Evolutionary conservation across 2,329 filamentous ascomycete genomes (phyloP).

Genomic region (Colletotrichum melonis): DNA sequence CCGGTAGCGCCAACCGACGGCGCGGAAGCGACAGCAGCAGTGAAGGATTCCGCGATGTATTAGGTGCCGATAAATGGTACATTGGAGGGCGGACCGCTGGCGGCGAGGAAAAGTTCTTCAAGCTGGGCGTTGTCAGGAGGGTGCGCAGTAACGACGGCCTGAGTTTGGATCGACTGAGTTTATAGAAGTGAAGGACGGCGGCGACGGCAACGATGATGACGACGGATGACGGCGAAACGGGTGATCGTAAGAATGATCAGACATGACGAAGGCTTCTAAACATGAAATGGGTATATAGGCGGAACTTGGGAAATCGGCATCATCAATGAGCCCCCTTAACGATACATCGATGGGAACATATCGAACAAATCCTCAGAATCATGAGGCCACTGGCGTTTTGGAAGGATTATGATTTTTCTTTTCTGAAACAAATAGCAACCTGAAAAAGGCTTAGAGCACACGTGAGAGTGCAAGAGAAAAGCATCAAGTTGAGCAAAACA

Average conservation of each 20-base stretch:
- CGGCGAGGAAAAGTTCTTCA: slow-evolving; percentile 86
- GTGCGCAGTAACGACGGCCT: slow-evolving; percentile 80
- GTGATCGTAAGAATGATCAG: not conserved
- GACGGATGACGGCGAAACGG: not conserved
- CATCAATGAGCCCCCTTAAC: slow-evolving; percentile 8
- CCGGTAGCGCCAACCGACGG: slow-evolving; percentile 52
- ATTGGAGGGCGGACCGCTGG: slow-evolving; percentile 80
- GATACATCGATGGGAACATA: not conserved
- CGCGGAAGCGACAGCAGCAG: slow-evolving; percentile 80
- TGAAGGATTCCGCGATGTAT: slow-evolving; percentile 80
- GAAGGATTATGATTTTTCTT: slow-evolving; percentile 15
- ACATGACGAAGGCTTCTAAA: not conserved
- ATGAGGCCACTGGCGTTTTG: slow-evolving; percentile 16
- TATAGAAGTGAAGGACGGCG: slow-evolving; percentile 56
- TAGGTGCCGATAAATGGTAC: slow-evolving; percentile 83
- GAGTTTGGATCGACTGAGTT: slow-evolving; percentile 79
- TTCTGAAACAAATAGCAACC: not conserved
- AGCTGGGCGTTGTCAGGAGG: slow-evolving; percentile 79
- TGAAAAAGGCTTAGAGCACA: slow-evolving; percentile 23
- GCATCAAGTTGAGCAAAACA: not conserved
- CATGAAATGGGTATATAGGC: slow-evolving; percentile 21
- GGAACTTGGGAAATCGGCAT: slow-evolving; percentile 16
- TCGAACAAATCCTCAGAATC: slow-evolving; percentile 1
- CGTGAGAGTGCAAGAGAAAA: slow-evolving; percentile 21
- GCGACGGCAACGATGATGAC: slow-evolving; percentile 38